Conservation (phyloP, 2,329 filamentous ascomycete genomes). For the Aureobasidium sp. region DNA sequence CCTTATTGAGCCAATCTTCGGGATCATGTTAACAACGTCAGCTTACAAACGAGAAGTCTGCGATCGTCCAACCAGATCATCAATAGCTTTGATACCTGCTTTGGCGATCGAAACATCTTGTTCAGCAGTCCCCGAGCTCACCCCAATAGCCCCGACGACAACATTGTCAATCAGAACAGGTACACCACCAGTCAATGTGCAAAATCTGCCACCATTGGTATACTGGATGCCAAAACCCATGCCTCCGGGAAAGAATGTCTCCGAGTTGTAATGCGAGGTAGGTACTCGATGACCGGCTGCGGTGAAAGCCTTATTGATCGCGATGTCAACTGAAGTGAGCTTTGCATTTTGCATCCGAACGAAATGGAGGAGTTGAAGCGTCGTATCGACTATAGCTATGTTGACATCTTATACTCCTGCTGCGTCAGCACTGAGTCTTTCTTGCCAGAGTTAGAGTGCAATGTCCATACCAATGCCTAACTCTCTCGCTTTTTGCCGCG, state of each 20-base stretch:
- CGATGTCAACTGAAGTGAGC: constrained; percentile 51
- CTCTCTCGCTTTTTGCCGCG: constrained; percentile 30
- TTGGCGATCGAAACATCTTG: constrained; percentile 49
- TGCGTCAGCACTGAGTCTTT: background rate
- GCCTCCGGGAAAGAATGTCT: constrained; percentile 45
- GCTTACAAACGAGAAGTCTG: constrained; percentile 32
- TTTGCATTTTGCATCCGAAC: constrained; percentile 44
- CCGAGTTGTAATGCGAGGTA: constrained; percentile 47
- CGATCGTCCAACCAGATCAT: constrained; percentile 28
- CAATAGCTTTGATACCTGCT: constrained; percentile 46
- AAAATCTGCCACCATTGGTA: constrained; percentile 47
- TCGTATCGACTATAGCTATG: constrained; percentile 43
- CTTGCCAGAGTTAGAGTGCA: background rate
- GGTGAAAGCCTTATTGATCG: constrained; percentile 58
- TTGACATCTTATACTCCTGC: constrained; percentile 37
- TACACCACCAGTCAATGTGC: constrained; percentile 47
- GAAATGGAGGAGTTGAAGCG: constrained; percentile 42
- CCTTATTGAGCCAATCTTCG: too few relatives aligned
- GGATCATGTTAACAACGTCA: too few relatives aligned
- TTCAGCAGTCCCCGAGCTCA: constrained; percentile 47
- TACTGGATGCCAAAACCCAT: constrained; percentile 46
- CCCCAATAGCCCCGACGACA: constrained; percentile 48
- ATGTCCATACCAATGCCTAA: constrained; percentile 29
- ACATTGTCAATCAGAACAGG: constrained; percentile 44
- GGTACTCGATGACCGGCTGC: constrained; percentile 48